Conservation (phyloP, 495 filamentous ascomycete species). For the Cercophora samala region DNA sequence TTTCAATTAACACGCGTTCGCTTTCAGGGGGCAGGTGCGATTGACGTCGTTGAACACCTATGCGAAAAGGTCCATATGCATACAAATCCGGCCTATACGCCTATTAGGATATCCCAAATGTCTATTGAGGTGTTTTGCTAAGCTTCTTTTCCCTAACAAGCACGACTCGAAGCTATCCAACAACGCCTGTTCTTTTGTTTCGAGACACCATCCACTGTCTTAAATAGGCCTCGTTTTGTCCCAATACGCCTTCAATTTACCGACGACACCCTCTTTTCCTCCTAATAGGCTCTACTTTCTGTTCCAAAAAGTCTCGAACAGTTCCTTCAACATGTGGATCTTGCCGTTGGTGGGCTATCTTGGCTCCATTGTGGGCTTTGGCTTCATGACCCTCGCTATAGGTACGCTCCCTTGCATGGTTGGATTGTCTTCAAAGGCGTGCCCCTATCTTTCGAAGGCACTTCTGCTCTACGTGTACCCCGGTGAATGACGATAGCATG, state of each 20-base stretch:
- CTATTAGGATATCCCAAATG: neutral
- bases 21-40: neutral
- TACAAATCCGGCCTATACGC: neutral
- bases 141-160: neutral
- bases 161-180: neutral
- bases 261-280: neutral
- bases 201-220: neutral
- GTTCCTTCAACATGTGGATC: conserved; percentile 70
- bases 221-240: neutral
- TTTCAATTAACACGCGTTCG: neutral
- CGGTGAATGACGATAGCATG: too few species aligned
- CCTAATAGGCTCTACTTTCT: neutral
- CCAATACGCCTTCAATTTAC: neutral
- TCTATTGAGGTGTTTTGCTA: neutral
- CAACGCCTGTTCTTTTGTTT: neutral
- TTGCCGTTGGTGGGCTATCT: conserved; percentile 84
- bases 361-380: conserved; percentile 82
- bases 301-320: neutral
- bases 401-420: conserved; percentile 51
- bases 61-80: conserved; percentile 2
- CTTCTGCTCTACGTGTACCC: too few species aligned
- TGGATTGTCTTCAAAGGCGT: neutral
- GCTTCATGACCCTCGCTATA: conserved; percentile 89
- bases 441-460: too few species aligned
- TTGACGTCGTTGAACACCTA: conserved; percentile 1